Percentiles rank a stretch among this genome's conserved stretches.
Evolutionary conservation across 1,139 yeast species (phyloP).

Genomic region (Meyerozyma carpophila): DNA sequence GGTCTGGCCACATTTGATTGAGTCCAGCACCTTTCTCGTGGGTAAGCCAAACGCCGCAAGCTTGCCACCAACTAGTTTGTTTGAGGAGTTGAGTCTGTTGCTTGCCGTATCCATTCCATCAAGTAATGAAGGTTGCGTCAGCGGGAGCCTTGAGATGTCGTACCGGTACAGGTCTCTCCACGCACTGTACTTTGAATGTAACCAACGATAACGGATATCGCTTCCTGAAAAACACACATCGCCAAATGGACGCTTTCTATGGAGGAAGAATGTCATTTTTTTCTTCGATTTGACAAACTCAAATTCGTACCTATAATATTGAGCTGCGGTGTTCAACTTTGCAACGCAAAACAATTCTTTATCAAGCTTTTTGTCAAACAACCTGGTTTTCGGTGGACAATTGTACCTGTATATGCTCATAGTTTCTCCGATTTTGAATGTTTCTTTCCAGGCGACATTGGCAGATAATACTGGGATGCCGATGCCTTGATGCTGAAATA

Average conservation of each 20-base stretch:
- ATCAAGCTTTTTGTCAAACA: background rate
- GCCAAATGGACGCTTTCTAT: background rate
- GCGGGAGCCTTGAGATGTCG: background rate
- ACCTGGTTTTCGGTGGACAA: background rate
- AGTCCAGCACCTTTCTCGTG: background rate
- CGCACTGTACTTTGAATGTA: background rate
- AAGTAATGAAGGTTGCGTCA: background rate
- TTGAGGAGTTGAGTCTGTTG: background rate
- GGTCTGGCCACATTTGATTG: background rate
- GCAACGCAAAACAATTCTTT: background rate
- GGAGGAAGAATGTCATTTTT: background rate
- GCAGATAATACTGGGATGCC: background rate
- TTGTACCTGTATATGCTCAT: background rate
- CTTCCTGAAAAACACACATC: background rate
- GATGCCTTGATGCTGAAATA: background rate
- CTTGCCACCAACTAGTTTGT: background rate
- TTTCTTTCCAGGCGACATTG: background rate
- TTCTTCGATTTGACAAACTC: background rate
- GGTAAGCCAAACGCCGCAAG: background rate
- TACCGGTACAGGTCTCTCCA: background rate
- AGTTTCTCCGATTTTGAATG: background rate
- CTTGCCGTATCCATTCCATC: background rate
- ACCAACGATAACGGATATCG: background rate
- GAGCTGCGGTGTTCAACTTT: background rate
- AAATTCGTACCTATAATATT: background rate